A percentile compares a stretch with the other conserved stretches of the same genome.
Conservation (phyloP, 495 filamentous ascomycete species). For the Cenococcum geophilum region DNA sequence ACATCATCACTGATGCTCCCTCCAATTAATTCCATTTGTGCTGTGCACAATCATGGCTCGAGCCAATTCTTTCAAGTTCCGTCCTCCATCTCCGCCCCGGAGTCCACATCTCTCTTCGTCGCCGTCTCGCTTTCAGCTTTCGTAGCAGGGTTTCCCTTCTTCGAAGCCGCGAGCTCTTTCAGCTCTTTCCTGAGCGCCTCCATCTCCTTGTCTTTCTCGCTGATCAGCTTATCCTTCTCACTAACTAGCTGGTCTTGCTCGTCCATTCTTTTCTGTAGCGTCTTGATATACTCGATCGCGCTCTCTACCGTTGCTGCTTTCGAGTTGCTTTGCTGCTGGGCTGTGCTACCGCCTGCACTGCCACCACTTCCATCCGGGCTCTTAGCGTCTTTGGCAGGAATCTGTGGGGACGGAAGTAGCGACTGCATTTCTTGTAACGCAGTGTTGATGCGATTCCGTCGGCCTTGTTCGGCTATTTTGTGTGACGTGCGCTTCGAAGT, state of each 20-base stretch:
- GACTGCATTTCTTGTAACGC: conserved; percentile 87
- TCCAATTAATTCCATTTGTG: too few relatives aligned
- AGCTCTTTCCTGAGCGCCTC: conserved; percentile 34
- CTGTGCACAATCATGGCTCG: too few relatives aligned
- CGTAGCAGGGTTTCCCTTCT: background rate
- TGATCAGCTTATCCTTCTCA: conserved; percentile 49
- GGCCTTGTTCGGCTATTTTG: conserved; percentile 95
- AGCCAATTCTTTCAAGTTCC: too few relatives aligned
- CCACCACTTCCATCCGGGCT: conserved; percentile 34
- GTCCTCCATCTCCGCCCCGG: too few relatives aligned
- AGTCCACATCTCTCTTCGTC: background rate
- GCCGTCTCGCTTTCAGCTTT: background rate
- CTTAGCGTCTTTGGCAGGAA: conserved; percentile 39
- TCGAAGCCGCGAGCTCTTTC: conserved; percentile 10
- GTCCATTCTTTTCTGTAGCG: conserved; percentile 65
- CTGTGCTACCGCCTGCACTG: conserved; percentile 37
- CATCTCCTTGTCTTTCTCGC: conserved; percentile 57
- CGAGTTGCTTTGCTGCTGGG: conserved; percentile 55
- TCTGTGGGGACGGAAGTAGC: conserved; percentile 54
- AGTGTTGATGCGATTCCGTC: conserved; percentile 84
- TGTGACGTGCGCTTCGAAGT: conserved; percentile 96
- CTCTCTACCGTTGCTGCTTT: conserved; percentile 95
- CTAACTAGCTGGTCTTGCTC: conserved; percentile 60
- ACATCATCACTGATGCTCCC: too few relatives aligned
- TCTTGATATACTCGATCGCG: conserved; percentile 92